These are phyloP conservation scores for Tetragonia tetragonoides DNA, from an alignment of 148 eudicot species.

Conservation along the genomic window DNA sequence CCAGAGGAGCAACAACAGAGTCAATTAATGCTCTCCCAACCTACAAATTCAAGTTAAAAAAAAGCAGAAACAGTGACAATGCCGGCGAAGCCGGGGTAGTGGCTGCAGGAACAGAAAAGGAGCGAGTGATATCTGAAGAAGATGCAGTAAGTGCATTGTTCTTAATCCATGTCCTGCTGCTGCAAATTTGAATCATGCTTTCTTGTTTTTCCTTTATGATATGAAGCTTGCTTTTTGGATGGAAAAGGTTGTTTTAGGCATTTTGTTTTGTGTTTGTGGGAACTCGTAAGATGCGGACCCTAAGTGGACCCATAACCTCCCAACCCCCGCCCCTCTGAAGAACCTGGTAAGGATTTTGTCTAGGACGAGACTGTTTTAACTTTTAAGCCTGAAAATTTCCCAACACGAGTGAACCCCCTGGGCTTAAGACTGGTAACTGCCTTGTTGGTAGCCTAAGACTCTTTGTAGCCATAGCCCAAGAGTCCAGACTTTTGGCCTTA, in stretches of 20 bases:
- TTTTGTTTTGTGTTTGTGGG: too few relatives aligned
- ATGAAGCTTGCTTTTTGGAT: not conserved
- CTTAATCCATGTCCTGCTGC: not conserved
- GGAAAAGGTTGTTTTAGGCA: not conserved
- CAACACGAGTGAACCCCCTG: too few relatives aligned
- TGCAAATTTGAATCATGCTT: not conserved
- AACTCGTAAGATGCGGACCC: too few relatives aligned
- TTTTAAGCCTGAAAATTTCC: too few relatives aligned
- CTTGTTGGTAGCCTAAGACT: too few relatives aligned
- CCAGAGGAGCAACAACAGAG: constrained; percentile 81
- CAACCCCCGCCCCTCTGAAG: too few relatives aligned
- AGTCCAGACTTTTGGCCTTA: too few relatives aligned
- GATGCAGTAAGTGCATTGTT: constrained; percentile 68
- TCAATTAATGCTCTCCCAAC: constrained; percentile 84
- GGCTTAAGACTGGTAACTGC: too few relatives aligned
- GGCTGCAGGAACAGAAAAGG: constrained; percentile 89
- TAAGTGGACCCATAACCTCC: too few relatives aligned
- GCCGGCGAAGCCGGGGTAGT: constrained; percentile 62
- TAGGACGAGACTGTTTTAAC: too few relatives aligned
- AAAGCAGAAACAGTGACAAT: constrained; percentile 41
- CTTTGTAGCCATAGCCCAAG: too few relatives aligned
- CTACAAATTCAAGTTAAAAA: constrained; percentile 78
- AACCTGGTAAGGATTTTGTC: too few relatives aligned
- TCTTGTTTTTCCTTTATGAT: not conserved
- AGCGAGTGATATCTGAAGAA: constrained; percentile 79